Evolutionary conservation across 148 eudicot genomes (phyloP).

Genomic region (Rhododendron vialii): DNA sequence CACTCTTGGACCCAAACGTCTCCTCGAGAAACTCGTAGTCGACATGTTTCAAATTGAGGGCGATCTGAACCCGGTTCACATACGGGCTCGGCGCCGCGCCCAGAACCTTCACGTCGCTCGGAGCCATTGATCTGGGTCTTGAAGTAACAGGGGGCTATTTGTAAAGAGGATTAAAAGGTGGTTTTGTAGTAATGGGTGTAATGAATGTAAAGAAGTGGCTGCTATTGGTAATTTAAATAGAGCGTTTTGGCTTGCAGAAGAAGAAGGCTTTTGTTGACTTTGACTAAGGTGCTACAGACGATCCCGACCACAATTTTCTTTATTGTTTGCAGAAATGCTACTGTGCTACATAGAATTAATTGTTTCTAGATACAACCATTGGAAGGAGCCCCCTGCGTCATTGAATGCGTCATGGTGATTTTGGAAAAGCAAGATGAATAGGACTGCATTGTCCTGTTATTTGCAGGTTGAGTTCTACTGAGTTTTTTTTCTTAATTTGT

Average conservation of each 20-base stretch:
- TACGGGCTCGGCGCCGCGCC: slow-evolving; percentile 30
- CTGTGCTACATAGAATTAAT: too few species aligned
- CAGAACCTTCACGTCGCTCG: slow-evolving; percentile 21
- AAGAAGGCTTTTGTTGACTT: neutral
- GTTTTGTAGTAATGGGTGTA: neutral
- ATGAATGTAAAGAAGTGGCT: neutral
- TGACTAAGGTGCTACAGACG: neutral
- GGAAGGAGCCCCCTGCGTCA: neutral
- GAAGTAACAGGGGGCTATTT: neutral
- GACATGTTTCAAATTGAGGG: slow-evolving; percentile 35
- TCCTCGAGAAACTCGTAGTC: slow-evolving; percentile 35
- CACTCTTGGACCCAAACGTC: slow-evolving; percentile 34
- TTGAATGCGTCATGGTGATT: neutral
- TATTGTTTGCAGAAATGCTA: too few species aligned
- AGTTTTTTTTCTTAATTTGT: too few species aligned
- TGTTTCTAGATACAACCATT: too few species aligned
- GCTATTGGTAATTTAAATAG: neutral
- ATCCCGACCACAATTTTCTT: too few species aligned
- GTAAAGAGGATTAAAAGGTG: neutral
- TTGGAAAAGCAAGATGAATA: too few species aligned
- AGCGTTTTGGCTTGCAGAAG: neutral
- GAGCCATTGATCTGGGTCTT: slow-evolving; percentile 10
- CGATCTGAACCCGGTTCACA: slow-evolving; percentile 22
- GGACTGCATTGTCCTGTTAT: too few species aligned
- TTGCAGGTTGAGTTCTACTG: too few species aligned